Evolutionary conservation across 2,329 filamentous ascomycete genomes (phyloP).

Genomic region (Beauveria australis): DNA sequence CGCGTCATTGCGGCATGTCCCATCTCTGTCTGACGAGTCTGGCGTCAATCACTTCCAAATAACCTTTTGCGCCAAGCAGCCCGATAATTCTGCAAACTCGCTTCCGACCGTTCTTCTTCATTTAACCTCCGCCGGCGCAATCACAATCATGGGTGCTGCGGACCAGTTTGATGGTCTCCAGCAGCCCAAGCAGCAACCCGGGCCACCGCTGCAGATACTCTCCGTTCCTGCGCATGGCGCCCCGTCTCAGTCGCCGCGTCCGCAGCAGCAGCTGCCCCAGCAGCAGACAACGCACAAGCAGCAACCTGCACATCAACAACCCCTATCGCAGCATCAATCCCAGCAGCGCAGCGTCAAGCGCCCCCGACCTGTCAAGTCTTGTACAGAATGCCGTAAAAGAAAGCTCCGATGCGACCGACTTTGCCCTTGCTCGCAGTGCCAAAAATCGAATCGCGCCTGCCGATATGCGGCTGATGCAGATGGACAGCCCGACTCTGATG

Average conservation of each 20-base stretch:
- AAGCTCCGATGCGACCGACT: slow-evolving; percentile 49
- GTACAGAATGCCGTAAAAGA: slow-evolving; percentile 48
- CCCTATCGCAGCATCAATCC: slow-evolving; percentile 10
- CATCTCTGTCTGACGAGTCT: background rate
- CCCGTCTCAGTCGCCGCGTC: background rate
- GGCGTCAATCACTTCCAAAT: background rate
- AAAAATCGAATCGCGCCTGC: slow-evolving; percentile 46
- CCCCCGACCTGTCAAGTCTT: slow-evolving; percentile 47
- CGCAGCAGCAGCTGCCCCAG: background rate
- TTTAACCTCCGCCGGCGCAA: background rate
- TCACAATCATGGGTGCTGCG: slow-evolving; percentile 1
- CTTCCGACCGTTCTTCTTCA: background rate
- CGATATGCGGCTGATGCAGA: slow-evolving; percentile 44
- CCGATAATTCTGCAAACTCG: background rate
- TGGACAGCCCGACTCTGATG: slow-evolving; percentile 38
- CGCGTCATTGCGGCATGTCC: slow-evolving; percentile 3
- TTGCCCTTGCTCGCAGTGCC: slow-evolving; percentile 50
- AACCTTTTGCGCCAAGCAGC: background rate
- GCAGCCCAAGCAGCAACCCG: slow-evolving; percentile 3
- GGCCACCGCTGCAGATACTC: background rate
- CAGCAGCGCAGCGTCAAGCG: slow-evolving; percentile 42
- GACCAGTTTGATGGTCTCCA: background rate
- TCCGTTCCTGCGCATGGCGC: background rate
- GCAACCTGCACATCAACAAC: slow-evolving; percentile 14
- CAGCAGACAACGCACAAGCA: slow-evolving; percentile 6